Evolutionary conservation across 768 basidiomycete species (phyloP), one percentile per base, ranked within the genome.

Genomic region (Botryobasidium botryosum): DNA sequence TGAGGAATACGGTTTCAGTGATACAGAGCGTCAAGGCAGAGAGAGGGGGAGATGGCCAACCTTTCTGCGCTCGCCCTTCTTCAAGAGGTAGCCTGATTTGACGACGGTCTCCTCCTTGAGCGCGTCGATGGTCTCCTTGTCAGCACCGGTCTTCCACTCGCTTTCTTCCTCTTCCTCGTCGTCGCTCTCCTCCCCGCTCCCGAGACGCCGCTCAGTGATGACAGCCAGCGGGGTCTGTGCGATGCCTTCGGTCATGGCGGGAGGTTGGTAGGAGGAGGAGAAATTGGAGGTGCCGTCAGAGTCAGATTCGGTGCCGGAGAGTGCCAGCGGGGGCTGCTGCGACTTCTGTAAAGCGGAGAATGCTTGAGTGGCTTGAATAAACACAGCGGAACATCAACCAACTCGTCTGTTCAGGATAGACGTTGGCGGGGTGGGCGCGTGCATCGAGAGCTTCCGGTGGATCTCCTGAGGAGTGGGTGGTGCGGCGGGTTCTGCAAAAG

Each of bases 31-130:
- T 15, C 21, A 36, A 18, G 35, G 29, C 17, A 23, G 41, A 24
- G 20, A 31, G 45, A 43, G 41, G 26, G 47, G 18, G 51, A 40
- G 35, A 42, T 15, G 24, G 29, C 71, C 46, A 51, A 92, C 92
- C 81, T 96, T 96, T 61, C 94, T 68, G 47, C 88, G 72, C 62
- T 94, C 87, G 53, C 92, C 92, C 68, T 97, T 97, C 74, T 99
- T 99, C 75, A 79, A 83, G 42, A 97, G 66, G 65, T 94, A 97
- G 1, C 92, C 94, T 20, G 81, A 74, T 63, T 90, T 92, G 58
- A 92, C 69, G 33, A 84, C 76, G 39, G 59, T 52, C 48, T 68
- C 64, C 3, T 62, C 61, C 33, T 62, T 56, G 51, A 63, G 55
- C 17, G 58, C 57, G 20, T 51, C 52, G 35, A 52, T 40, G 44